Base-by-base conservation (phyloP, 768 basidiomycete species). In the Kwoniella europaea region DNA sequence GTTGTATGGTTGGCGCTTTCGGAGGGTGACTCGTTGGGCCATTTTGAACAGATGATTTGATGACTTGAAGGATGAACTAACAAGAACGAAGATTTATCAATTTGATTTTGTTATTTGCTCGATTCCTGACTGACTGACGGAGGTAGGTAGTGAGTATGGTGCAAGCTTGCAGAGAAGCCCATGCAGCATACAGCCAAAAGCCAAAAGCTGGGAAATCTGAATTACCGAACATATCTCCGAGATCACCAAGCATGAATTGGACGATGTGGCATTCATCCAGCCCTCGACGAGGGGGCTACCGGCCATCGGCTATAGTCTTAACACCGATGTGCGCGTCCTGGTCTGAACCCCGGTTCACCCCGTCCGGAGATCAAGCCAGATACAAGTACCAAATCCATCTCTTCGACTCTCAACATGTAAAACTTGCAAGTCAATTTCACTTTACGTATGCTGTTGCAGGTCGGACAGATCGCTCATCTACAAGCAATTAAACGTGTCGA, bases 1-100 rank as follows among this genome's bases (percentile, higher is more conserved):
- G 90, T 97, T 98, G 89, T 99, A 83, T 22, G 94, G 90, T 78
- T 91, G 91, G 84, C 97, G 93, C 87, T 97, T 99, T 88, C 97
- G 92, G 87, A 99, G 93, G 81, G 94, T 97, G 82, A 99, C 95
- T 84, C 97, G 94, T 90, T 98, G 96, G 86, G 93, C 94, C 96
- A 98, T 98, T 86, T 80, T 81, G 65, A 43, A 52, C 12, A 29
- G 46, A 29, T 50, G 24, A 53, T 41, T 62, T 41, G 58, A 18
- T 68, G n/a, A 41, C 55, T 70, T 65, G 69, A 70, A 52, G 69
- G 69, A 43, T 60, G 64, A 69, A 35, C 35, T 35, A 56, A 35
- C 41, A 41, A 55, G 50, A 43, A 27, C 13, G 41, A 35, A 22
- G 22, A n/a, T 24, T 54, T 50, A 50, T 22, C 27, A 29, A 41